Conservation (phyloP, 2,329 filamentous ascomycete species). For the Fusarium paranaense region DNA sequence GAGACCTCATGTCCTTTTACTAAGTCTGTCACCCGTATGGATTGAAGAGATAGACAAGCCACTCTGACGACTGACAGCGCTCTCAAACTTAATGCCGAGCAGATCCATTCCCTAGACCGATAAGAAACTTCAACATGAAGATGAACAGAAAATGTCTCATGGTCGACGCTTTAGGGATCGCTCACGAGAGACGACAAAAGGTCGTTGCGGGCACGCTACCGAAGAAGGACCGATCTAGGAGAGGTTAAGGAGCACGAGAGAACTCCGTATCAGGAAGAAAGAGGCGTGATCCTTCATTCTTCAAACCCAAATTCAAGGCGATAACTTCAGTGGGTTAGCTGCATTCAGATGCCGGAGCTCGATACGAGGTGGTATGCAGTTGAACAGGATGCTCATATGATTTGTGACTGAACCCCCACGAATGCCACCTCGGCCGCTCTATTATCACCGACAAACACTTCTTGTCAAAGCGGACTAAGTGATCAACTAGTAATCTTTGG, state of each 20-base stretch:
- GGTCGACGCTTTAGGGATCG: background rate
- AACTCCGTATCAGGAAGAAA: background rate
- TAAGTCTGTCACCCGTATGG: background rate
- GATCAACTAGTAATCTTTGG: background rate
- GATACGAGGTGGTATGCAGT: background rate
- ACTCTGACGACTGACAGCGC: background rate
- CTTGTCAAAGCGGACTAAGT: background rate
- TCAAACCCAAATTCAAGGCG: background rate
- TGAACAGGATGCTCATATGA: background rate
- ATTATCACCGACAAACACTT: background rate
- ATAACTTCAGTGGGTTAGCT: background rate
- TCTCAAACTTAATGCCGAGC: background rate
- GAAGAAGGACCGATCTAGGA: background rate
- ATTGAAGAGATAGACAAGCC: background rate
- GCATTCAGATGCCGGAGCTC: background rate
- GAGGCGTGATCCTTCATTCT: background rate
- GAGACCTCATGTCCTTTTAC: background rate
- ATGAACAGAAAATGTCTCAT: background rate
- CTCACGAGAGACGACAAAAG: background rate
- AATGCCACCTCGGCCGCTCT: background rate
- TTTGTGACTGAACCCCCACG: background rate
- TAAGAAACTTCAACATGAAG: background rate
- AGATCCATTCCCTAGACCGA: background rate
- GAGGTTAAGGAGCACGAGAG: background rate
- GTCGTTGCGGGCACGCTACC: background rate